phyloP scores from a whole-genome alignment of 208 protist species.

The Naegleria lovaniensis region DNA sequence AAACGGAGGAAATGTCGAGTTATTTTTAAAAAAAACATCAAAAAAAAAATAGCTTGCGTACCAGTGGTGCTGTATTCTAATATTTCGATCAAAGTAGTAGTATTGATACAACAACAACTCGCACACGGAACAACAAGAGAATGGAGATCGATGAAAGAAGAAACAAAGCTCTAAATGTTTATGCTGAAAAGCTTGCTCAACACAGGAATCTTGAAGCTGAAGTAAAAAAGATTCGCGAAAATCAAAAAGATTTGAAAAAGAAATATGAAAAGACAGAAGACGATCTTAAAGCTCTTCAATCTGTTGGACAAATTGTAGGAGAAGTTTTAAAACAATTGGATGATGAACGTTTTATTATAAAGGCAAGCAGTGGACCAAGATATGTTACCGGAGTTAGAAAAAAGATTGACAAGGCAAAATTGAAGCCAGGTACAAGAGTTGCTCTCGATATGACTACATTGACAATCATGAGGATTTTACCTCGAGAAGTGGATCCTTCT shows the following conservation, averaged over 20 bases:
- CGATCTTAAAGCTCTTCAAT: conserved; percentile 94
- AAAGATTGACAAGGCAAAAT: conserved; percentile 81
- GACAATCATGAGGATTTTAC: conserved; percentile 97
- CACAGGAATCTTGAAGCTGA: neutral
- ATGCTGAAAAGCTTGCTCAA: neutral
- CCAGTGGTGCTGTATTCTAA: too few relatives aligned
- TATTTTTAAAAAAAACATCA: neutral
- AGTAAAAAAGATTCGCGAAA: neutral
- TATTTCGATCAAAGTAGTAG: too few relatives aligned
- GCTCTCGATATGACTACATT: conserved; percentile 98
- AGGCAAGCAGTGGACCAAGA: conserved; percentile 94
- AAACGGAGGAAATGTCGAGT: neutral
- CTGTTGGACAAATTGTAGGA: conserved; percentile 96
- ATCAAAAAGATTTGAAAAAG: conserved; percentile 57
- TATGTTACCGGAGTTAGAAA: conserved; percentile 96
- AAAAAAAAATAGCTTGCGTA: neutral
- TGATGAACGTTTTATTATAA: conserved; percentile 94
- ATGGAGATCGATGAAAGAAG: conserved; percentile 8
- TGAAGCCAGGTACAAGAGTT: conserved; percentile 91
- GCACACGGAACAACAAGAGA: neutral
- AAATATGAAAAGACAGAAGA: conserved; percentile 92
- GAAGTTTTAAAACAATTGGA: conserved; percentile 93
- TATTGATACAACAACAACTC: neutral
- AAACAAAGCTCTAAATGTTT: conserved; percentile 12
- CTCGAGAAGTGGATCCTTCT: conserved; percentile 95